Conservation (phyloP, 2,329 filamentous ascomycete species). For the Mycosphaerella arachidis region DNA sequence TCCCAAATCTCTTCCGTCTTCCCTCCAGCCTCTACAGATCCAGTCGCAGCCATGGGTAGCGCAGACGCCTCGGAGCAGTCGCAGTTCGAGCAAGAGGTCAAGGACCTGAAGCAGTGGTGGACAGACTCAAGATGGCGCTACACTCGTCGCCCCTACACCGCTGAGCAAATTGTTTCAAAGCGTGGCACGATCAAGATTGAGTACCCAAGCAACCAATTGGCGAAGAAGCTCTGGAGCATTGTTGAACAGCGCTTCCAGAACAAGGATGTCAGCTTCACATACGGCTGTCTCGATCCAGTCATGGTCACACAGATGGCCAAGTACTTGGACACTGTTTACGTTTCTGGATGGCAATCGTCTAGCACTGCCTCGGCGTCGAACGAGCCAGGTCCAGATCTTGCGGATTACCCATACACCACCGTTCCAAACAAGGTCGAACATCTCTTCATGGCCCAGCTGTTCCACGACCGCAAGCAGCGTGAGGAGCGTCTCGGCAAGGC, state of each 20-base stretch:
- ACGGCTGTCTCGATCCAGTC: conserved; percentile 93
- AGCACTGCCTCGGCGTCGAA: conserved; percentile 92
- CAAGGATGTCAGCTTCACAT: conserved; percentile 85
- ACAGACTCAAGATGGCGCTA: conserved; percentile 82
- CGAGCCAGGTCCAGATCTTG: conserved; percentile 94
- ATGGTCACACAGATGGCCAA: conserved; percentile 99
- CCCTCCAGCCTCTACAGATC: conserved; percentile 18
- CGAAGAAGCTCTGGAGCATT: conserved; percentile 92
- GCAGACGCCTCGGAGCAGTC: conserved; percentile 61
- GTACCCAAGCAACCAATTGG: conserved; percentile 81
- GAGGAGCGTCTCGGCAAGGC: conserved; percentile 82
- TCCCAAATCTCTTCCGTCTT: conserved; percentile 28
- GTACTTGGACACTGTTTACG: conserved; percentile 96
- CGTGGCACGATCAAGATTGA: conserved; percentile 84
- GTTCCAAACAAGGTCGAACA: conserved; percentile 98
- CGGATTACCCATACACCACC: conserved; percentile 90
- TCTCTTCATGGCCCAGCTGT: conserved; percentile 96
- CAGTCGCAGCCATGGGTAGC: conserved; percentile 24
- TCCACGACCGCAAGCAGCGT: conserved; percentile 98
- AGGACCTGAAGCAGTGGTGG: conserved; percentile 93
- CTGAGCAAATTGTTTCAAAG: conserved; percentile 96
- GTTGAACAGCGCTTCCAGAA: conserved; percentile 83
- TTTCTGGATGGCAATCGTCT: conserved; percentile 97
- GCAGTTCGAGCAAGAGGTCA: conserved; percentile 75
- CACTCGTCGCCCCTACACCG: conserved; percentile 88